Conservation (phyloP, 1,284 basidiomycete genomes). For the Marasmius sp. region DNA sequence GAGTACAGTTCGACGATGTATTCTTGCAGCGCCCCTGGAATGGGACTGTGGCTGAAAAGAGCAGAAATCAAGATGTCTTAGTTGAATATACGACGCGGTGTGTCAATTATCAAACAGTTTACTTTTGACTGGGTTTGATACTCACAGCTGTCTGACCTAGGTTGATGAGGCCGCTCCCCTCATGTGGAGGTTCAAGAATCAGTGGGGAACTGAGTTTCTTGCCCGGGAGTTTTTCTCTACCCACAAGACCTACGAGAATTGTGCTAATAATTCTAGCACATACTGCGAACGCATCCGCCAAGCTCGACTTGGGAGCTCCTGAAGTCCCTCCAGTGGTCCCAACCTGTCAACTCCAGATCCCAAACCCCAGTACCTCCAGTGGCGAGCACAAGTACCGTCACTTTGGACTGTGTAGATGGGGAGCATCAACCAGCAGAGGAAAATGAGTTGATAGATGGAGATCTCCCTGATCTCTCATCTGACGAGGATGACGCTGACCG, state of each 20-base stretch:
- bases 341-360: not conserved
- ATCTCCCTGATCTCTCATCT: not conserved
- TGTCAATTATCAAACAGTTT: not conserved
- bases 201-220: constrained; percentile 4
- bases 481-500: not conserved
- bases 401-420: not conserved
- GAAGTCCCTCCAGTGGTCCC: not conserved
- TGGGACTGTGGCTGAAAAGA: not conserved
- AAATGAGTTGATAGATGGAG: not conserved
- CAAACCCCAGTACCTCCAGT: not conserved
- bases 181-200: constrained; percentile 1
- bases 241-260: constrained; percentile 4
- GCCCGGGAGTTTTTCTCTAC: not conserved
- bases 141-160: not conserved
- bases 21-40: constrained; percentile 24
- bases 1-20: constrained; percentile 21
- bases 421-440: not conserved
- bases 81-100: not conserved
- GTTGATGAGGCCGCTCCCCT: constrained; percentile 6
- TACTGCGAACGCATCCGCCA: constrained; percentile 2
- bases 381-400: not conserved
- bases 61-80: constrained; percentile 22
- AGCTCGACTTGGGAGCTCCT: not conserved
- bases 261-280: not conserved
- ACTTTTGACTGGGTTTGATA: not conserved